phyloP scores from a whole-genome alignment of 805 yeast species.

The Teunomyces lycoperdinae region DNA sequence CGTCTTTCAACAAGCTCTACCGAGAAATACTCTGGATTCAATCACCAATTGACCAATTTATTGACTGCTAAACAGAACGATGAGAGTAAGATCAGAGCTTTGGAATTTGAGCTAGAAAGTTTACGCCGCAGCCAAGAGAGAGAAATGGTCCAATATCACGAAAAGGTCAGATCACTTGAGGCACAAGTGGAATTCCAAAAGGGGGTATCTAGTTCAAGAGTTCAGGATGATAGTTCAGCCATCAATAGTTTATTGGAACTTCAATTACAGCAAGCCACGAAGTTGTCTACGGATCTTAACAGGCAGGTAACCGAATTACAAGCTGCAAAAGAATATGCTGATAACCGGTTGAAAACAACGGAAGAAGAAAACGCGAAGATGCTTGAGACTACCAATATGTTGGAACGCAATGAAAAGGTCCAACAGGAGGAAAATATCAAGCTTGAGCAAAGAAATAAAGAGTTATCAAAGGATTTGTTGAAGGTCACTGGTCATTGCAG shows the following conservation, averaged over 20 bases:
- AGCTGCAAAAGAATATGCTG: conserved; percentile 18
- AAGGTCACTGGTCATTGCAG: conserved; percentile 28
- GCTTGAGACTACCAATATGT: conserved; percentile 11
- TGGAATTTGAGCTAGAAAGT: conserved; percentile 38
- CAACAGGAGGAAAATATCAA: conserved; percentile 22
- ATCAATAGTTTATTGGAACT: conserved; percentile 27
- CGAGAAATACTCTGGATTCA: background rate
- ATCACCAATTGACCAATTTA: background rate
- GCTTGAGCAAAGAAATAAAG: conserved; percentile 26
- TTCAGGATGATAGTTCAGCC: conserved; percentile 8
- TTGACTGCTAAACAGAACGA: conserved; percentile 26
- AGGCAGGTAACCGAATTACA: conserved; percentile 15
- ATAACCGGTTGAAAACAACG: conserved; percentile 15
- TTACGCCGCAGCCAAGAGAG: conserved; percentile 22
- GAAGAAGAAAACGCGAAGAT: conserved; percentile 24
- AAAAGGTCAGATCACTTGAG: conserved; percentile 21
- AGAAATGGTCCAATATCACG: conserved; percentile 33
- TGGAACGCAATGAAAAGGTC: conserved; percentile 3
- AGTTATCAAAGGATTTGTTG: conserved; percentile 28
- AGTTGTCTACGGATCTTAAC: conserved; percentile 22
- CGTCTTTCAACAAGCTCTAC: background rate
- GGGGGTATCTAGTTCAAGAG: background rate
- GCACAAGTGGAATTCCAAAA: conserved; percentile 5
- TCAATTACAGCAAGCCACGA: conserved; percentile 32
- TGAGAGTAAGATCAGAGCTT: conserved; percentile 36